These are phyloP conservation scores for Musa itinerans DNA, from an alignment of 176 grass and related monocot species.

Conservation along the genomic window DNA sequence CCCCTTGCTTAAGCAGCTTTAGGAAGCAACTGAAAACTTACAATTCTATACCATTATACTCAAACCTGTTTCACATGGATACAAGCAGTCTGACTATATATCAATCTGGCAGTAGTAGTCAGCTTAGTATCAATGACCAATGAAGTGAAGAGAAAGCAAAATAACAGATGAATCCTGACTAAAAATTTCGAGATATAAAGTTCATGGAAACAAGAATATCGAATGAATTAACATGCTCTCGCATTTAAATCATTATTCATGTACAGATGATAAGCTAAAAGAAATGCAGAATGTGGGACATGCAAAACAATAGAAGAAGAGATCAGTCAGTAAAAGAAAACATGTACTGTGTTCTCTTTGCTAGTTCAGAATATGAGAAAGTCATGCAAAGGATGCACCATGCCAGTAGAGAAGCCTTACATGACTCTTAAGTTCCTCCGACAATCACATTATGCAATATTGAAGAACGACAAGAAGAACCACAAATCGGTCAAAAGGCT, in stretches of 20 bases:
- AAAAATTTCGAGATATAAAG: too few species aligned
- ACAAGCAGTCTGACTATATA: too few species aligned
- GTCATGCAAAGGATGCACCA: neutral
- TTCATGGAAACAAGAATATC: too few species aligned
- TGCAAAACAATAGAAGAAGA: neutral
- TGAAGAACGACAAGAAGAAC: neutral
- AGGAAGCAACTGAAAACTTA: neutral
- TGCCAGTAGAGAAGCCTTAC: neutral
- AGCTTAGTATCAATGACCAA: neutral
- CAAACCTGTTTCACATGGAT: neutral
- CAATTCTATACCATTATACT: neutral
- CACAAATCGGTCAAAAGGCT: neutral
- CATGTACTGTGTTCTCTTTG: neutral
- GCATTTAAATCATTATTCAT: neutral
- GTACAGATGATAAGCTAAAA: neutral
- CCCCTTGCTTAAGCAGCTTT: neutral
- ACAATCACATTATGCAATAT: neutral
- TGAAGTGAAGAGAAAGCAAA: neutral
- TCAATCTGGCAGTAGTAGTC: too few species aligned
- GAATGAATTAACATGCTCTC: neutral
- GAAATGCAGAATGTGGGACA: neutral
- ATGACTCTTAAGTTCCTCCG: neutral
- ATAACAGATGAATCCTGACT: neutral
- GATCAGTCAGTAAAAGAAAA: neutral
- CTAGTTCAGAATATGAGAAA: neutral